Percentiles rank a stretch among this genome's conserved stretches.
phyloP scores from a whole-genome alignment of 768 basidiomycete genomes.

The Rhizopogon salebrosus region DNA sequence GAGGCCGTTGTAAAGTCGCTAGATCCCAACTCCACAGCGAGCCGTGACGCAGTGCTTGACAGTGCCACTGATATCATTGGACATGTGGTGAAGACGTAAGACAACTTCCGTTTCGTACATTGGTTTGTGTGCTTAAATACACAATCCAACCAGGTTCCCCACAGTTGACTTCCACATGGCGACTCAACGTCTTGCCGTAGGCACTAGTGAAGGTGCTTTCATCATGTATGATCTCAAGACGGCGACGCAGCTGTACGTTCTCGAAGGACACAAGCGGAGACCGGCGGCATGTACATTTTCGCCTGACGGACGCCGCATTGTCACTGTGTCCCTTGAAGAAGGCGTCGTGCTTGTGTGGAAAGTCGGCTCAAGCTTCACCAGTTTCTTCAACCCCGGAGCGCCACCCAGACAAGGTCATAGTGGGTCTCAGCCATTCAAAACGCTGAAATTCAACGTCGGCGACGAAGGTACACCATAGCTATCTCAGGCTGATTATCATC shows the following conservation, averaged over 20 bases:
- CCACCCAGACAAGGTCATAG: constrained; percentile 85
- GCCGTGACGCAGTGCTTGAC: constrained; percentile 81
- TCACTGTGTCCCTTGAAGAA: constrained; percentile 85
- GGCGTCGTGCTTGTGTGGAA: constrained; percentile 90
- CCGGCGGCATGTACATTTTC: constrained; percentile 88
- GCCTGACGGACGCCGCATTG: constrained; percentile 85
- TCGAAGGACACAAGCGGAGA: constrained; percentile 83
- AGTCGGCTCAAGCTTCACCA: constrained; percentile 83
- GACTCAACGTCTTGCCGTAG: constrained; percentile 86
- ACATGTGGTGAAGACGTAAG: constrained; percentile 89
- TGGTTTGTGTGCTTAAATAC: background rate
- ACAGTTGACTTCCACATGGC: constrained; percentile 89
- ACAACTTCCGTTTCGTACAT: background rate
- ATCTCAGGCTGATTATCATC: background rate
- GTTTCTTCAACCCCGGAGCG: constrained; percentile 86
- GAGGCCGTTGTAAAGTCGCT: constrained; percentile 96
- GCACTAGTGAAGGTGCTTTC: constrained; percentile 90
- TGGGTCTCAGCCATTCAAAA: constrained; percentile 85
- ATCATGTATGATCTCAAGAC: constrained; percentile 97
- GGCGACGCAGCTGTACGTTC: constrained; percentile 88
- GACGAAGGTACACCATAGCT: constrained; percentile 57
- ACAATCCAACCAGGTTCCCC: constrained; percentile 57
- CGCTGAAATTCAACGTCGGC: constrained; percentile 78
- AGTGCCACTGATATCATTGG: constrained; percentile 92
- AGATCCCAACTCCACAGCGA: constrained; percentile 78